Evolutionary conservation across 441 rosid species (phyloP), one percentile per base, ranked within the genome.

Genomic region (Euphorbia schlechtendalii): DNA sequence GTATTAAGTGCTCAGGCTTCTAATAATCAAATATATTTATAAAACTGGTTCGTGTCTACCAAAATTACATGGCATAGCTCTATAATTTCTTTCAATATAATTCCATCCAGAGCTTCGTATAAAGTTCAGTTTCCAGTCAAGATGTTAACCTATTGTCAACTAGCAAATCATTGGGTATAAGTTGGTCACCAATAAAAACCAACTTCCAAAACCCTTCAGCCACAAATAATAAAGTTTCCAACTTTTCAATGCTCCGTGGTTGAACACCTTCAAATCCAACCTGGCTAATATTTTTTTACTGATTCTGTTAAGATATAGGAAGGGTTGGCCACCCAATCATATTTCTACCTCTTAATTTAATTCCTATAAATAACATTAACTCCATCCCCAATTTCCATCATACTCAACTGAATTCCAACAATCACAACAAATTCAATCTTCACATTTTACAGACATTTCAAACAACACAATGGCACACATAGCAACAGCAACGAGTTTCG

Each of bases 311-410:
- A 12, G 15, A 52, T 22, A 66, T 69, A 73, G 77, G 69, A 66
- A 46, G 55, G 69, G 75, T 82, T 66, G 86, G 70, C 77, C 70
- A 72, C 75, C 80, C 69, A 71, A 36, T 69, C n/a, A 27, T 30
- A 32, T 34, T 27, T 9, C 40, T n/a, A n/a, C n/a, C n/a, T n/a
- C n/a, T n/a, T n/a, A n/a, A n/a, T n/a, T n/a, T n/a, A 36, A 36
- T 9, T 36, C 40, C 40, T 36, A 36, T 36, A 36, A 36, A 36
- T 3, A 36, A 3, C 40, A 36, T 9, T 3, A 36, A 4, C 40
- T n/a, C n/a, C n/a, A n/a, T n/a, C n/a, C n/a, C n/a, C n/a, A n/a
- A n/a, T n/a, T n/a, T n/a, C n/a, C n/a, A n/a, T n/a, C 40, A 36
- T 3, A 4, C 40, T 36, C 40, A 2, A 67, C 9, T 36, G 40